Conservation (phyloP, 208 protist genomes). For the Vickermania ingenoplastis region DNA sequence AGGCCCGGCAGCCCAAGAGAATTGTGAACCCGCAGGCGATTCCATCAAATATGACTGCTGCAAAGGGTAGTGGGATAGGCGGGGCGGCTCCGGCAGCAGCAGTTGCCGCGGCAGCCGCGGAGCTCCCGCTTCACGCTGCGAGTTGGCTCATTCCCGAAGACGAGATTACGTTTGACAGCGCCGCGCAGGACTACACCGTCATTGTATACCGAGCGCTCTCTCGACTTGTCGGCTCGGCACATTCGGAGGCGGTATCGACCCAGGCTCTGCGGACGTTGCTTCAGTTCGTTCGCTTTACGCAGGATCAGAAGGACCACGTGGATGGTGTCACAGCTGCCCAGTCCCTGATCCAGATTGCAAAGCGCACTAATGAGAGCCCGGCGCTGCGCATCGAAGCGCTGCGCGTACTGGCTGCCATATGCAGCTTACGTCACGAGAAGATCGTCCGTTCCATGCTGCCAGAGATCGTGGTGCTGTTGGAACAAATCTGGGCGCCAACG, state of each 20-base stretch:
- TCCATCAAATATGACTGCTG: slow-evolving; percentile 14
- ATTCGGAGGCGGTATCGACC: slow-evolving; percentile 74
- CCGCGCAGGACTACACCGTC: slow-evolving; percentile 84
- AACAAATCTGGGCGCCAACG: slow-evolving; percentile 78
- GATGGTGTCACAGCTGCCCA: slow-evolving; percentile 77
- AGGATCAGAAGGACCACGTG: slow-evolving; percentile 74
- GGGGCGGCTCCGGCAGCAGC: slow-evolving; percentile 59
- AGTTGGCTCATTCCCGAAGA: not conserved
- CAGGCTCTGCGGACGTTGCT: slow-evolving; percentile 78
- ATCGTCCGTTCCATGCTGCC: slow-evolving; percentile 74
- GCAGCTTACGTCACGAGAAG: slow-evolving; percentile 71
- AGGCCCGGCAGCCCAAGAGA: not conserved
- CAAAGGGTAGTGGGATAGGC: slow-evolving; percentile 5
- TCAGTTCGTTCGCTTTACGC: slow-evolving; percentile 72
- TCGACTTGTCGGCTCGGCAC: slow-evolving; percentile 74
- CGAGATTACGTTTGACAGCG: not conserved
- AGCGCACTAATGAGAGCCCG: slow-evolving; percentile 63
- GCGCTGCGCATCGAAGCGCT: slow-evolving; percentile 77
- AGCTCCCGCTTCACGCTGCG: slow-evolving; percentile 45
- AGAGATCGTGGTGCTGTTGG: slow-evolving; percentile 83
- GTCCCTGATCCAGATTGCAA: slow-evolving; percentile 68
- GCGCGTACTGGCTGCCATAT: slow-evolving; percentile 76
- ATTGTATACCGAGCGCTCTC: slow-evolving; percentile 87
- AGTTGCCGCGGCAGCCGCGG: slow-evolving; percentile 66
- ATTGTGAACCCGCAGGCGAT: slow-evolving; percentile 12